These are phyloP conservation scores for Cardamine occulta DNA, from an alignment of 345 rosid genomes.

Conservation along the genomic window DNA sequence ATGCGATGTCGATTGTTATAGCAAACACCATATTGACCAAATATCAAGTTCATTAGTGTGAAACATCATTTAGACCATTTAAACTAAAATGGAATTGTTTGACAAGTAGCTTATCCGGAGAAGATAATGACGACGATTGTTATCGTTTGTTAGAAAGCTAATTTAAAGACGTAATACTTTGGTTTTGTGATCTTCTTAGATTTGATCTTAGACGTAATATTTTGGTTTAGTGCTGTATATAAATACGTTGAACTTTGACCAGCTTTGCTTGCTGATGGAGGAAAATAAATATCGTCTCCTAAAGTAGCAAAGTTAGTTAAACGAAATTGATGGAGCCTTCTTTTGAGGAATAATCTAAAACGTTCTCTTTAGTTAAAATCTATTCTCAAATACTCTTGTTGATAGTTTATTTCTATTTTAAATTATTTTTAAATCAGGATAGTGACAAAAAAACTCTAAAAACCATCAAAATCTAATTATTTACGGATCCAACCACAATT, in stretches of 20 bases:
- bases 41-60: not conserved
- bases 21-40: not conserved
- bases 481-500: too few species aligned
- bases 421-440: too few species aligned
- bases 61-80: not conserved
- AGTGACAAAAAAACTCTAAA: too few species aligned
- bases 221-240: constrained; percentile 8
- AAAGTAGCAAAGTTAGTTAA: constrained; percentile 16
- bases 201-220: constrained; percentile 24
- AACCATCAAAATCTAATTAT: too few species aligned
- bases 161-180: constrained; percentile 25
- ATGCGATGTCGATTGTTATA: not conserved
- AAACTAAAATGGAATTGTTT: constrained; percentile 17
- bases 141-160: not conserved
- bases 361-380: too few species aligned
- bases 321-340: constrained; percentile 18
- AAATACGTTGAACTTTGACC: constrained; percentile 30
- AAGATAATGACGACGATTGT: constrained; percentile 30
- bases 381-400: too few species aligned
- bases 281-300: constrained; percentile 5
- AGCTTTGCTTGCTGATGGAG: constrained; percentile 16
- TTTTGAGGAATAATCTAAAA: too few species aligned
- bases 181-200: constrained; percentile 7
- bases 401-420: too few species aligned
- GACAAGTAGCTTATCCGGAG: constrained; percentile 16